A percentile compares a stretch with the other conserved stretches of the same genome.
Evolutionary conservation across 2,329 filamentous ascomycete species (phyloP).

Genomic region (Orbilia blumenaviensis): DNA sequence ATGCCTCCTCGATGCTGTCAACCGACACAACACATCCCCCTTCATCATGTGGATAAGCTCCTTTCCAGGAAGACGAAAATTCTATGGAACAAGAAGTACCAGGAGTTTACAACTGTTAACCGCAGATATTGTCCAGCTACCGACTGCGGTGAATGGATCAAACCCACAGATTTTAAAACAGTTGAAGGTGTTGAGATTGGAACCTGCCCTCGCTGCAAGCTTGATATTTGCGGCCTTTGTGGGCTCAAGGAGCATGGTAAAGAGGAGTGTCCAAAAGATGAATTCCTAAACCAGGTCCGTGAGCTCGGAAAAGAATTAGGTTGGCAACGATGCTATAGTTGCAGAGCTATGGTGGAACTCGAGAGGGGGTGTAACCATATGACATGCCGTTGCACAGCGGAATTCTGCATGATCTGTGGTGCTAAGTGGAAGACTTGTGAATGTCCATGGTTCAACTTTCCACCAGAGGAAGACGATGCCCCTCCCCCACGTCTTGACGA

Average conservation of each 20-base stretch:
- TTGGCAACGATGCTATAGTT: slow-evolving; percentile 58
- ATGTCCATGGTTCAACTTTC: slow-evolving; percentile 53
- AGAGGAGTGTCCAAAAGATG: slow-evolving; percentile 74
- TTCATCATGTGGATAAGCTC: slow-evolving; percentile 78
- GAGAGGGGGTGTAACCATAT: slow-evolving; percentile 58
- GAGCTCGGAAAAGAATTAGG: slow-evolving; percentile 61
- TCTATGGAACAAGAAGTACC: slow-evolving; percentile 81
- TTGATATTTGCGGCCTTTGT: slow-evolving; percentile 77
- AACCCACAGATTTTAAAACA: slow-evolving; percentile 70
- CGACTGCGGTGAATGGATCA: slow-evolving; percentile 82
- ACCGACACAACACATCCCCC: slow-evolving; percentile 72
- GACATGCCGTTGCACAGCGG: slow-evolving; percentile 55
- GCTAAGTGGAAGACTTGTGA: slow-evolving; percentile 51
- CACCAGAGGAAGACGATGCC: slow-evolving; percentile 49
- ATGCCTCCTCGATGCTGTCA: slow-evolving; percentile 89
- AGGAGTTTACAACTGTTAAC: slow-evolving; percentile 77
- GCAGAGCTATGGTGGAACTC: slow-evolving; percentile 56
- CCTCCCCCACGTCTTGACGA: slow-evolving; percentile 30
- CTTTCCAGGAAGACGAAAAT: slow-evolving; percentile 65
- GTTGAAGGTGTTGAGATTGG: slow-evolving; percentile 61
- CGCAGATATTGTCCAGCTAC: slow-evolving; percentile 79
- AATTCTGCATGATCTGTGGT: slow-evolving; percentile 52
- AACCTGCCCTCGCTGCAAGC: slow-evolving; percentile 75
- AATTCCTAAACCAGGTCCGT: slow-evolving; percentile 66
- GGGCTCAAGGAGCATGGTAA: slow-evolving; percentile 77